Evolutionary conservation across 768 basidiomycete genomes (phyloP).

Genomic region (Rubroboletus satanas): DNA sequence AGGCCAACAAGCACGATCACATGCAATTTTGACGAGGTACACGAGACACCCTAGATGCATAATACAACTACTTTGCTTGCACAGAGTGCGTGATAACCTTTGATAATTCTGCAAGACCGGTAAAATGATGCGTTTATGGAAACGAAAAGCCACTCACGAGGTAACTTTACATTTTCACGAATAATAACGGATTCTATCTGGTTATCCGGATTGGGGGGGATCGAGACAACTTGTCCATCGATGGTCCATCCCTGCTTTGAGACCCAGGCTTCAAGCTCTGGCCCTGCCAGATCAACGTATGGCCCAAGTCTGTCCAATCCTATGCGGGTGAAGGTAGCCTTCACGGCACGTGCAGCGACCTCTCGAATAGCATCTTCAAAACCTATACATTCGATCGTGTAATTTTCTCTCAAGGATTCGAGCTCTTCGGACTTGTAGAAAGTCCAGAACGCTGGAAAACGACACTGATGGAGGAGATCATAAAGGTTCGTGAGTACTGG

Average conservation of each 20-base stretch:
- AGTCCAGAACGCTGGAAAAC: conserved; percentile 85
- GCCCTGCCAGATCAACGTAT: conserved; percentile 68
- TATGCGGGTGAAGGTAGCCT: conserved; percentile 75
- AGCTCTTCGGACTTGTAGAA: conserved; percentile 67
- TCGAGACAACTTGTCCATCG: conserved; percentile 55
- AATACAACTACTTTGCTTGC: conserved; percentile 40
- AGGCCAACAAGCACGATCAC: neutral
- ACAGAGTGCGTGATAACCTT: conserved; percentile 74
- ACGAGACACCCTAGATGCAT: conserved; percentile 2
- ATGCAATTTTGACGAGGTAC: conserved; percentile 5
- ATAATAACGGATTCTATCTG: conserved; percentile 83
- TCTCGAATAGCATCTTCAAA: conserved; percentile 82
- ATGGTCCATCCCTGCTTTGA: conserved; percentile 64
- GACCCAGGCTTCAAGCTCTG: conserved; percentile 57
- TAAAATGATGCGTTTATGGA: neutral
- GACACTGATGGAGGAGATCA: conserved; percentile 73
- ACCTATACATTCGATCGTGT: conserved; percentile 77
- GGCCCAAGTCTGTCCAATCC: conserved; percentile 60
- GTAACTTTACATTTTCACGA: conserved; percentile 76
- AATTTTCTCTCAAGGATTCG: conserved; percentile 75
- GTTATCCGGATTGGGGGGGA: conserved; percentile 85
- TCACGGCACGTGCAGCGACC: conserved; percentile 73
- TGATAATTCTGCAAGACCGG: conserved; percentile 52
- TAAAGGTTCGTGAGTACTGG: conserved; percentile 65
- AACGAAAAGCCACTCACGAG: conserved; percentile 51